These are phyloP conservation scores for Recurvomyces mirabilis DNA, from an alignment of 495 filamentous ascomycete species.

Conservation along the genomic window DNA sequence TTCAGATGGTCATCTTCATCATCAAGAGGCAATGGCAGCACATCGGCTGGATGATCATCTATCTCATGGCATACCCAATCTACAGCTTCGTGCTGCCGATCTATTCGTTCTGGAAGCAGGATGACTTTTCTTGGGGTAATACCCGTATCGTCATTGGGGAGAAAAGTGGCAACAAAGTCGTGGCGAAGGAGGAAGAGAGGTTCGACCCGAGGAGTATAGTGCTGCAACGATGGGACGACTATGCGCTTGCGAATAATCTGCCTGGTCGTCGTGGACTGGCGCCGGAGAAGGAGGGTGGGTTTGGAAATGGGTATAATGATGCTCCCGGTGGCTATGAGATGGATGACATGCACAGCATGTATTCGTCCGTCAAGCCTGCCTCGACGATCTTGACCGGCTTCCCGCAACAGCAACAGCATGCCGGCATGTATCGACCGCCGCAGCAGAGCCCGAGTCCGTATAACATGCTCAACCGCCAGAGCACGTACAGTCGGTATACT, in stretches of 20 bases:
- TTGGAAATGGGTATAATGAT: conserved; percentile 26
- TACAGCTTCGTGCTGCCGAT: conserved; percentile 85
- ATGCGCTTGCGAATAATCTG: conserved; percentile 79
- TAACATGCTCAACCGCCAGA: conserved; percentile 29
- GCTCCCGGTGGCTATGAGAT: conserved; percentile 60
- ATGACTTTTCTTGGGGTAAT: conserved; percentile 97
- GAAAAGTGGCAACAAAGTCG: conserved; percentile 74
- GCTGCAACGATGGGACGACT: conserved; percentile 94
- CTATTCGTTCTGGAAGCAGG: conserved; percentile 99
- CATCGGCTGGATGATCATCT: conserved; percentile 98
- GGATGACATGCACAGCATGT: conserved; percentile 94
- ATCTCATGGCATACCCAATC: conserved; percentile 84
- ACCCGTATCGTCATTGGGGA: conserved; percentile 95
- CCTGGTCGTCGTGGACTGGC: conserved; percentile 71
- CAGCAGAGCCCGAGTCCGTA: conserved; percentile 64
- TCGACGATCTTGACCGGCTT: conserved; percentile 87
- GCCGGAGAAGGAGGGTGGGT: conserved; percentile 51
- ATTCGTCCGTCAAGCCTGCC: conserved; percentile 87
- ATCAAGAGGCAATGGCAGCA: conserved; percentile 95
- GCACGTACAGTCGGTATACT: conserved; percentile 32
- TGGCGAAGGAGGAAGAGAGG: conserved; percentile 75
- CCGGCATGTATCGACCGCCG: conserved; percentile 57
- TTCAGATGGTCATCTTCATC: conserved; percentile 93
- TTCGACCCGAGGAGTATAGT: conserved; percentile 90
- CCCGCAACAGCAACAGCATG: conserved; percentile 29